These are phyloP conservation scores for Nasturtium officinale DNA, from an alignment of 345 rosid species.

Conservation along the genomic window DNA sequence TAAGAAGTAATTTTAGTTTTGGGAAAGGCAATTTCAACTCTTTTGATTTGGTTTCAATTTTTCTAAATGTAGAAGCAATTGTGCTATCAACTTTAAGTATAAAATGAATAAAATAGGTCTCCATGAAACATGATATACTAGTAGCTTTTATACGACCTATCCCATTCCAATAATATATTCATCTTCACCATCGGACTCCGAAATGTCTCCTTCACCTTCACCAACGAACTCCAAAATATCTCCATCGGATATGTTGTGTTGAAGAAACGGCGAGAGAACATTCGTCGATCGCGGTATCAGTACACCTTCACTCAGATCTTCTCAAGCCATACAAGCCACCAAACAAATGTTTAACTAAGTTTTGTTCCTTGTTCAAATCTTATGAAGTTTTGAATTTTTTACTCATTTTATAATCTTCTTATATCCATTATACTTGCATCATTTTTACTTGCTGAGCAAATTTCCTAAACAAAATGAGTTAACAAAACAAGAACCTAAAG, in stretches of 20 bases:
- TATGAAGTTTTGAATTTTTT: neutral
- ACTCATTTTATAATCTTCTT: neutral
- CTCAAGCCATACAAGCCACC: constrained; percentile 20
- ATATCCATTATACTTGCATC: too few species aligned
- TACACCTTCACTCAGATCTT: constrained; percentile 60
- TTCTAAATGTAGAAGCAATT: constrained; percentile 9
- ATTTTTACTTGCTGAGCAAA: too few species aligned
- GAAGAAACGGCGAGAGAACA: constrained; percentile 72
- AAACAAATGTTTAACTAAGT: too few species aligned
- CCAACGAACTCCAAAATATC: neutral
- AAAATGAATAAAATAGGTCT: constrained; percentile 1
- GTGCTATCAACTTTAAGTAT: constrained; percentile 16
- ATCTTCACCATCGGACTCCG: too few species aligned
- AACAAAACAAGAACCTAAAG: neutral
- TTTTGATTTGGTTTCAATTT: constrained; percentile 6
- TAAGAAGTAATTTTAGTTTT: constrained; percentile 8
- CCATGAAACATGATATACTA: neutral
- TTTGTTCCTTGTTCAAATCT: neutral
- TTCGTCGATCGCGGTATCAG: constrained; percentile 55
- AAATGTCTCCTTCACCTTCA: too few species aligned
- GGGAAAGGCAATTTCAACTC: neutral
- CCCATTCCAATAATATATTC: neutral
- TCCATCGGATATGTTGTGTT: constrained; percentile 53
- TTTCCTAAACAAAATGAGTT: too few species aligned
- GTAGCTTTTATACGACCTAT: too few species aligned